phyloP scores from a whole-genome alignment of 176 grass and related monocot species.

The Musa schizocarpa region DNA sequence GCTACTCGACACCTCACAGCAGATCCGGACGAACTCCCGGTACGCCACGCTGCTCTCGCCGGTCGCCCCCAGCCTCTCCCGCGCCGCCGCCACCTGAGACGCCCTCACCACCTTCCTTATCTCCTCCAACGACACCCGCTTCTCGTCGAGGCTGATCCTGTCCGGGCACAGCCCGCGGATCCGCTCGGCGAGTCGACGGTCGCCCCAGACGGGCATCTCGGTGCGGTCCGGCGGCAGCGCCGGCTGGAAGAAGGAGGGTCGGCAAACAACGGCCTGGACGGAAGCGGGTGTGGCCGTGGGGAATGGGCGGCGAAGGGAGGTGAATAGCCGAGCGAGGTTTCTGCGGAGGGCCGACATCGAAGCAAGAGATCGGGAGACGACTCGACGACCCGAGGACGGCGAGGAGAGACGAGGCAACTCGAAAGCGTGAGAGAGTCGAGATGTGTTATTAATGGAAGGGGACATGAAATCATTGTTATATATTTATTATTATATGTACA shows the following conservation, averaged over 20 bases:
- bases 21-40: constrained; percentile 47
- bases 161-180: constrained; percentile 51
- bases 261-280: neutral
- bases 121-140: constrained; percentile 60
- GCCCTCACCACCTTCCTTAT: constrained; percentile 65
- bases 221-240: constrained; percentile 44
- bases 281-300: neutral
- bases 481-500: no score
- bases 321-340: no score
- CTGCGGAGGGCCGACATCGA: no score
- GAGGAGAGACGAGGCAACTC: constrained; percentile 20
- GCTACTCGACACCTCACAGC: constrained; percentile 50
- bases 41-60: constrained; percentile 44
- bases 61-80: constrained; percentile 49
- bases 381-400: neutral
- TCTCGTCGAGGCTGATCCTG: constrained; percentile 65
- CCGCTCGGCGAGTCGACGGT: constrained; percentile 49
- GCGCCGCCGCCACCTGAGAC: constrained; percentile 53
- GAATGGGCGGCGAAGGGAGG: neutral
- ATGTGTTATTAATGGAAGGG: no score
- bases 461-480: no score
- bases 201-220: constrained; percentile 1
- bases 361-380: neutral
- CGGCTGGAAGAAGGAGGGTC: constrained; percentile 40
- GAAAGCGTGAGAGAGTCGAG: neutral